A percentile compares a stretch with the other conserved stretches of the same genome.
Evolutionary conservation across 768 basidiomycete species (phyloP).

Genomic region (Phlegmacium glaucopus): DNA sequence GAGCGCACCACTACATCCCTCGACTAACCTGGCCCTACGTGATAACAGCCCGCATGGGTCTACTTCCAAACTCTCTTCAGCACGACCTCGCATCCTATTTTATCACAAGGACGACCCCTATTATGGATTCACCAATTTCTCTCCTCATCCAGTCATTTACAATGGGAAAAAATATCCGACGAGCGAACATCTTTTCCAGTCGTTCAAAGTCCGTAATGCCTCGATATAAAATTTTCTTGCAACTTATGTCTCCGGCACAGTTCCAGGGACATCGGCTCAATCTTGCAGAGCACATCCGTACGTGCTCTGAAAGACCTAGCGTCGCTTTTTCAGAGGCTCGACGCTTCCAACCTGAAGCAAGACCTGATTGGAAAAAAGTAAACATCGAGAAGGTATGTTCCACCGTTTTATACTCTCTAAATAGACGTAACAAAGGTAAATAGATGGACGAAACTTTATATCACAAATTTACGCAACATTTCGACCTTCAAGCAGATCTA

Average conservation of each 20-base stretch:
- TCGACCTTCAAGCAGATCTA: slow-evolving; percentile 53
- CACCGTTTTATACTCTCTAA: background rate
- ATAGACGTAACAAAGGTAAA: background rate
- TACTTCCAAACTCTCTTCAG: slow-evolving; percentile 18
- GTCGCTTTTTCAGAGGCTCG: slow-evolving; percentile 67
- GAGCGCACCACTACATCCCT: slow-evolving; percentile 13
- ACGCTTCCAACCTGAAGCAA: slow-evolving; percentile 56
- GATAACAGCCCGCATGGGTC: slow-evolving; percentile 10
- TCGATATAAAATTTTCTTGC: background rate
- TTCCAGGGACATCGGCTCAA: slow-evolving; percentile 58
- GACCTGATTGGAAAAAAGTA: slow-evolving; percentile 65
- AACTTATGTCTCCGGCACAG: slow-evolving; percentile 28
- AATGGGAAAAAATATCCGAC: slow-evolving; percentile 67
- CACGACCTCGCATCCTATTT: slow-evolving; percentile 46
- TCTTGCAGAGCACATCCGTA: slow-evolving; percentile 68
- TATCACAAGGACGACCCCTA: slow-evolving; percentile 63
- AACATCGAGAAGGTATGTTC: slow-evolving; percentile 57
- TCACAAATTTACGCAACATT: slow-evolving; percentile 72
- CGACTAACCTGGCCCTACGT: slow-evolving; percentile 12
- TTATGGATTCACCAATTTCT: slow-evolving; percentile 76
- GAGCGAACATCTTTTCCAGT: slow-evolving; percentile 76
- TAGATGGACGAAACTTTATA: slow-evolving; percentile 67
- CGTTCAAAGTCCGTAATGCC: slow-evolving; percentile 54
- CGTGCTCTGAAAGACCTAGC: slow-evolving; percentile 58
- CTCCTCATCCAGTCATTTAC: slow-evolving; percentile 59